Conservation (phyloP, 768 basidiomycete genomes). For the Pulveroboletus sp. region DNA sequence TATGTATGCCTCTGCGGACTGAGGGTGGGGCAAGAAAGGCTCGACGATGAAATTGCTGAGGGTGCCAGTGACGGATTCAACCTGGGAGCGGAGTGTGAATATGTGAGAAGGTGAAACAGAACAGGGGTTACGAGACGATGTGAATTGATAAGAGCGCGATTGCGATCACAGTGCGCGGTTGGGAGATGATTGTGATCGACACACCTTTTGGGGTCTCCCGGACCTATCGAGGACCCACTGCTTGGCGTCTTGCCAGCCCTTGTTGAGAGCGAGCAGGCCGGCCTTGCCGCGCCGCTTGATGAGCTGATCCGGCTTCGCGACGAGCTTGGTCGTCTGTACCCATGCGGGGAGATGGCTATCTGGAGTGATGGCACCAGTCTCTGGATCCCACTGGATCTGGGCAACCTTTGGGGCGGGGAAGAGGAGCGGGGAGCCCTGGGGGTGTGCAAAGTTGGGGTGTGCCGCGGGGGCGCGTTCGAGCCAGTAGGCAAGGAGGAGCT, state of each 20-base stretch:
- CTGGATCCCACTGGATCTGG: constrained; percentile 82
- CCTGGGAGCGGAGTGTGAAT: constrained; percentile 42
- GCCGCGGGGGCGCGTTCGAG: constrained; percentile 84
- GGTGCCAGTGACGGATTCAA: constrained; percentile 91
- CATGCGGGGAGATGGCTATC: constrained; percentile 66
- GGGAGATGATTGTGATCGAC: constrained; percentile 3
- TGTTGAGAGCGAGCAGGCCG: constrained; percentile 91
- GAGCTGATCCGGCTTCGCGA: constrained; percentile 96
- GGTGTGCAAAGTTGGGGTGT: constrained; percentile 52
- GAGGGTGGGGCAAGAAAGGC: constrained; percentile 95
- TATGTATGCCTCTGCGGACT: constrained; percentile 95
- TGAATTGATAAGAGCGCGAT: constrained; percentile 11
- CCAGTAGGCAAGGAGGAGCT: constrained; percentile 97
- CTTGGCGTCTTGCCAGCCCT: constrained; percentile 83
- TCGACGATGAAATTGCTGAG: constrained; percentile 98
- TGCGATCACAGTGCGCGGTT: constrained; percentile 3
- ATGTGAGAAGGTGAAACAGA: constrained; percentile 5
- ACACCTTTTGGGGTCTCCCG: constrained; percentile 83
- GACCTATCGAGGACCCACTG: constrained; percentile 85
- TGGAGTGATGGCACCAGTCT: constrained; percentile 55
- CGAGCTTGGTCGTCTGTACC: constrained; percentile 84
- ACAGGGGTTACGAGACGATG: constrained; percentile 24
- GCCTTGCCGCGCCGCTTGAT: constrained; percentile 99
- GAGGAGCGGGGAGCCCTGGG: constrained; percentile 38
- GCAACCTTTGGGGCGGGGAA: constrained; percentile 77